phyloP scores from a whole-genome alignment of 2,329 filamentous ascomycete species.

The Ophiostoma himal-ulmi region DNA sequence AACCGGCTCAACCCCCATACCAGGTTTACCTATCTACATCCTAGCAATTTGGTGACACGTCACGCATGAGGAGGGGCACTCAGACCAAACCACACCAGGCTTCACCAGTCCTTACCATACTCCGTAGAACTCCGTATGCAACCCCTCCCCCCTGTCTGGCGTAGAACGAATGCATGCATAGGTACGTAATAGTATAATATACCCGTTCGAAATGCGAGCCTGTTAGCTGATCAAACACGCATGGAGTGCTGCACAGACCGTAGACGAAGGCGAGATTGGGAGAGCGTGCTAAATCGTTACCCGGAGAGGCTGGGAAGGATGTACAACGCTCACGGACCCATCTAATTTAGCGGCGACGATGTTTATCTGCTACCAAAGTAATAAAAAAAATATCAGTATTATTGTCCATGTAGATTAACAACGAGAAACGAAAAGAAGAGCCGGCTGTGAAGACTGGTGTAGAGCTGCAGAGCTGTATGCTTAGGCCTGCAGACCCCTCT shows the following conservation, averaged over 20 bases:
- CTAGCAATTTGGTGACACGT: constrained; percentile 2
- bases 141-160: neutral
- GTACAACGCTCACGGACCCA: neutral
- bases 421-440: neutral
- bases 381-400: constrained; percentile 14
- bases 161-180: constrained; percentile 3
- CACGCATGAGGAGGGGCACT: constrained; percentile 9
- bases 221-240: neutral
- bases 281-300: neutral
- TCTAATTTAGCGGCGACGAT: constrained; percentile 32
- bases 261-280: neutral
- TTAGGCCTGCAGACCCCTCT: too few relatives aligned
- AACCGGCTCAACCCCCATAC: neutral
- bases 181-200: neutral
- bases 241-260: neutral
- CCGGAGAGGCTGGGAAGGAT: neutral
- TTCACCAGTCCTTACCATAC: neutral
- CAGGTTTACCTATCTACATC: neutral
- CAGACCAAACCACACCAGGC: neutral
- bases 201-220: neutral
- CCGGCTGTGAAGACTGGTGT: neutral
- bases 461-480: neutral
- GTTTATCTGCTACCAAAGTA: constrained; percentile 35
- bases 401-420: constrained; percentile 3
- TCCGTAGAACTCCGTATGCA: neutral